Evolutionary conservation across 129 eudicot genomes (phyloP).

Genomic region (Ambrosia artemisiifolia): DNA sequence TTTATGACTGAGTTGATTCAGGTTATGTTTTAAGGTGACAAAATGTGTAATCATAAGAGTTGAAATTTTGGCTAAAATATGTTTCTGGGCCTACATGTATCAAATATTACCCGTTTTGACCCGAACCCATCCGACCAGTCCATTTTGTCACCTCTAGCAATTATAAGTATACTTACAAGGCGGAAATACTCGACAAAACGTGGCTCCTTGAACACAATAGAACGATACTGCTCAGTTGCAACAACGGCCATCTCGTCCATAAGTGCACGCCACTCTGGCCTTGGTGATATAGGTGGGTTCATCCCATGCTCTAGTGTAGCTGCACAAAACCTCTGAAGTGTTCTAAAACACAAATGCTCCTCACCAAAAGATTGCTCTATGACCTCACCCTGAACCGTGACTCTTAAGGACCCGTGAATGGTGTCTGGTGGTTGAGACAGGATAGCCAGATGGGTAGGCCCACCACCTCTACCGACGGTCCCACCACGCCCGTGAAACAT

Average conservation of each 20-base stretch:
- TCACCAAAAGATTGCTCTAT: conserved; percentile 97
- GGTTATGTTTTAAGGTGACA: too few relatives aligned
- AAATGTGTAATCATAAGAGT: not conserved
- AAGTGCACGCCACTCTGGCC: conserved; percentile 89
- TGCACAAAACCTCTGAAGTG: conserved; percentile 90
- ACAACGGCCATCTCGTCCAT: conserved; percentile 77
- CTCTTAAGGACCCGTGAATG: conserved; percentile 82
- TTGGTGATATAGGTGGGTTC: conserved; percentile 88
- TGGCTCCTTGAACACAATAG: conserved; percentile 82
- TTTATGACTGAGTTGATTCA: not conserved
- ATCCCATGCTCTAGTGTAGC: conserved; percentile 99
- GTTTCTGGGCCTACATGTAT: not conserved
- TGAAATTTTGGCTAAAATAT: not conserved
- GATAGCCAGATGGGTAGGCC: conserved; percentile 94
- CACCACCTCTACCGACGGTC: conserved; percentile 97
- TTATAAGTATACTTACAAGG: conserved; percentile 50
- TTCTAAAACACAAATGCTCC: conserved; percentile 89
- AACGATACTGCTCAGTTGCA: conserved; percentile 84
- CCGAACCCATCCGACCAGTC: not conserved
- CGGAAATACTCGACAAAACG: conserved; percentile 99
- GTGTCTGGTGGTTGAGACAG: conserved; percentile 97
- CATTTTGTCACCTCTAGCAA: not conserved
- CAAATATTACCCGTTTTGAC: not conserved
- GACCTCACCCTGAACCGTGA: conserved; percentile 97
- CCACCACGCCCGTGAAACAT: conserved; percentile 99